Conservation (phyloP, 2,329 filamentous ascomycete genomes). For the Sclerotinia borealis region DNA sequence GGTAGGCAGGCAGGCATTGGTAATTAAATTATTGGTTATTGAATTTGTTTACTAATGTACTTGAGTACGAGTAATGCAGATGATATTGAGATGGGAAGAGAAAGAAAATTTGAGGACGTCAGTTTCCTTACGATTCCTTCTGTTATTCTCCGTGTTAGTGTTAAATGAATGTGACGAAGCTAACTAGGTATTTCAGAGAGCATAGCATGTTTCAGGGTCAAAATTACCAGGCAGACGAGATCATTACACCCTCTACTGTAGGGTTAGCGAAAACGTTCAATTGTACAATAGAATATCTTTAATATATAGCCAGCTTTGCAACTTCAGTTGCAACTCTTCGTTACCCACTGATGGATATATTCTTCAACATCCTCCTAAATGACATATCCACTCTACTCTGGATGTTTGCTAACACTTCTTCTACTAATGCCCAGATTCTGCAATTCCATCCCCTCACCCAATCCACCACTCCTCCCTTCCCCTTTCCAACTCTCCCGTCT, state of each 20-base stretch:
- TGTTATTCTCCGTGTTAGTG: too few relatives aligned
- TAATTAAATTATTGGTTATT: too few relatives aligned
- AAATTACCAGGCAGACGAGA: too few relatives aligned
- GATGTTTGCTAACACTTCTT: conserved; percentile 26
- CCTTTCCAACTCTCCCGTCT: conserved; percentile 14
- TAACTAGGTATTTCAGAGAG: too few relatives aligned
- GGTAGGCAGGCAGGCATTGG: too few relatives aligned
- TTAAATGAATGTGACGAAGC: too few relatives aligned
- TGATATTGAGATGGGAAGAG: too few relatives aligned
- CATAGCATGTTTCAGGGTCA: too few relatives aligned
- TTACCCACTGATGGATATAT: not conserved
- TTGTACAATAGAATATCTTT: not conserved
- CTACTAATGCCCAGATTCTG: conserved; percentile 20
- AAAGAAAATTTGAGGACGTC: too few relatives aligned
- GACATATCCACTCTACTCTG: conserved; percentile 13
- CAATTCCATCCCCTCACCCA: conserved; percentile 16
- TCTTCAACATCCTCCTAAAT: not conserved
- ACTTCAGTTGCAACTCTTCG: not conserved
- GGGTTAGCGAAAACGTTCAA: not conserved
- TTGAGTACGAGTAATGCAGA: too few relatives aligned
- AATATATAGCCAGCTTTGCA: not conserved
- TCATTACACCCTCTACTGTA: not conserved
- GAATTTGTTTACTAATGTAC: too few relatives aligned
- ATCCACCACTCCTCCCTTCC: conserved; percentile 18
- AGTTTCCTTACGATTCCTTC: too few relatives aligned